Conservation (phyloP, 2,329 filamentous ascomycete genomes). For the Trichoderma cornu-damae region DNA sequence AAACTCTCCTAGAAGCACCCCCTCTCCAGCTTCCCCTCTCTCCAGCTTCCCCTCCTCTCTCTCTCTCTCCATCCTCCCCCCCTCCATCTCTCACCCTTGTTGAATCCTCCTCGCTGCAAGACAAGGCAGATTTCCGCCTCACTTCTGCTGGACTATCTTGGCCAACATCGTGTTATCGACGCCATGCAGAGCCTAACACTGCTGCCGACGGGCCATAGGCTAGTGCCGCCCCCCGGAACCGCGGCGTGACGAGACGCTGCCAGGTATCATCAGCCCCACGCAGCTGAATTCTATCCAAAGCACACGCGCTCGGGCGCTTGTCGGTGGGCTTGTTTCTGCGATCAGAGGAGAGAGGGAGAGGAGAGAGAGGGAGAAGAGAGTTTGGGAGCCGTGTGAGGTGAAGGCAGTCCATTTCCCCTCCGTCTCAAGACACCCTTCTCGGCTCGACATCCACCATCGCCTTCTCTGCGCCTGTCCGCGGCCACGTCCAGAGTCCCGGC, state of each 20-base stretch:
- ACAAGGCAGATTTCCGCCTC: constrained; percentile 18
- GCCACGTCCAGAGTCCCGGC: not conserved
- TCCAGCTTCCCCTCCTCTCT: not conserved
- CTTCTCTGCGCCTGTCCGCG: not conserved
- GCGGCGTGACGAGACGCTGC: constrained; percentile 6
- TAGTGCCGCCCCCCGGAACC: not conserved
- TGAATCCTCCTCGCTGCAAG: not conserved
- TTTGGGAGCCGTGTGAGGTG: no score
- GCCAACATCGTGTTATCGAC: not conserved
- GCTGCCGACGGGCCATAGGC: not conserved
- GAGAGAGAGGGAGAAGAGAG: no score
- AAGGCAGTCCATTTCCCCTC: not conserved
- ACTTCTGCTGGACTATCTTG: not conserved
- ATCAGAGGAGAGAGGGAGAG: no score
- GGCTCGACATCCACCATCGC: not conserved
- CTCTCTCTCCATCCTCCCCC: not conserved
- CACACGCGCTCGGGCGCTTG: not conserved
- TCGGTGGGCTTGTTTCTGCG: not conserved
- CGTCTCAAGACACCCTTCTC: not conserved
- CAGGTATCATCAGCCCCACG: constrained; percentile 18
- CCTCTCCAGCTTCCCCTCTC: not conserved
- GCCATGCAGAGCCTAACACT: constrained; percentile 5
- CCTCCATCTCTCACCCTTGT: not conserved
- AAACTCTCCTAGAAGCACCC: constrained; percentile 4
- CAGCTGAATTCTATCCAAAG: constrained; percentile 7